Evolutionary conservation across 2,329 filamentous ascomycete species (phyloP), one percentile per base, ranked within the genome.

Genomic region (Phoma sp.): DNA sequence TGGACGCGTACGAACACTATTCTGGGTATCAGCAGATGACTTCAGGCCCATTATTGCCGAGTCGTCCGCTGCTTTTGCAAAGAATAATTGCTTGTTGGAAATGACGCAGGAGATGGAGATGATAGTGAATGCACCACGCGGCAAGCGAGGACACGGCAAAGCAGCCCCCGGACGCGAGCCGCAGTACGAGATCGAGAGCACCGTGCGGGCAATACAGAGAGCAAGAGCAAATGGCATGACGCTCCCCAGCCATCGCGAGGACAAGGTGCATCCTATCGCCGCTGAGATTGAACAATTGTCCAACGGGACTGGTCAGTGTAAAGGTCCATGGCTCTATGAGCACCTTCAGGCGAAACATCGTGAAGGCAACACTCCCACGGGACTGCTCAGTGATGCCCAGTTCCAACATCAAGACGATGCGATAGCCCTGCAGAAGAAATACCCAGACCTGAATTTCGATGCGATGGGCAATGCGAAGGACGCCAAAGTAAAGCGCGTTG

Each of bases 1-100:
- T 69, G 93, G 93, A 3, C 83, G 87, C 15, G 87, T 96, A 3
- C 86, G 92, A 42, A 88, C 93, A 79, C 81, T 98, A 1, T 70
- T 93, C 32, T 93, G 92, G 87, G 67, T 87, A 3, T 81, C 84
- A 1, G 79, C 87, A 36, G 78, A 83, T 0, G 88, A 91, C 50
- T 85, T 85, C 59, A 65, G 74, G 6, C 57, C 72, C 1, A 61
- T 91, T 1, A 53, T 96, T 7, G 89, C 93, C 0, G 83, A 46
- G 76, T 78, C 62, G 2, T 68, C 89, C 2, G 73, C 78, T 28
- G 73, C 78, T 1, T 83, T 88, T n/a, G 81, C 75, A 34, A 87
- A 86, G 38, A 71, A 80, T 18, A 80, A 84, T 4, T 69, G 90
- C 4, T 80, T 88, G 46, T 78, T 83, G 1, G 87, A 92, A 60